These are phyloP conservation scores for Xylariomycetidae sp. DNA, from an alignment of 2,329 filamentous ascomycete genomes.

Conservation along the genomic window DNA sequence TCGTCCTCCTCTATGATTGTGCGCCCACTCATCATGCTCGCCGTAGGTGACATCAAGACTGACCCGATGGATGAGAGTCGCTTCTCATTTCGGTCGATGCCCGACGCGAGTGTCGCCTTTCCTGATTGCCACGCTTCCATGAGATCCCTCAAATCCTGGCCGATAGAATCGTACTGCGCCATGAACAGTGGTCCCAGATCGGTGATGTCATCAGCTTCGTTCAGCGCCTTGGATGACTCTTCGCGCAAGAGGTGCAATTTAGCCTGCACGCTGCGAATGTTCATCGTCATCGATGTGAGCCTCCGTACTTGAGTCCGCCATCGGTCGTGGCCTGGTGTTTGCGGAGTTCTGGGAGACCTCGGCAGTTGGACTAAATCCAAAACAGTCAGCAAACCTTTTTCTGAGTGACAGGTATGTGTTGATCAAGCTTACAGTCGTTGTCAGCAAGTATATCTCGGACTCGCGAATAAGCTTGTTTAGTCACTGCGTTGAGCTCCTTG, in stretches of 20 bases:
- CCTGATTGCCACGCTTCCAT: constrained; percentile 85
- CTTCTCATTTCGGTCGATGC: constrained; percentile 76
- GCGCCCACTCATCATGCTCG: constrained; percentile 64
- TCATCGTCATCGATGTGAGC: constrained; percentile 81
- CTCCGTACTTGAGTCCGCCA: constrained; percentile 85
- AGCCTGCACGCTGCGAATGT: constrained; percentile 86
- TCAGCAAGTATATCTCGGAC: constrained; percentile 69
- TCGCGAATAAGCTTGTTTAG: constrained; percentile 58
- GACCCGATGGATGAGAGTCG: constrained; percentile 59
- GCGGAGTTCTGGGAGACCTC: constrained; percentile 51
- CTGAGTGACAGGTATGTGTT: neutral
- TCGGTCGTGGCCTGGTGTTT: constrained; percentile 74
- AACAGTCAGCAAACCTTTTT: constrained; percentile 6
- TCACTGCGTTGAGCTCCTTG: constrained; percentile 56
- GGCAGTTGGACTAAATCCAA: constrained; percentile 41
- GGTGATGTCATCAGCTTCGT: constrained; percentile 66
- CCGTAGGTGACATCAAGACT: constrained; percentile 49
- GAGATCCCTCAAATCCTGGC: constrained; percentile 74
- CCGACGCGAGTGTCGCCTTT: constrained; percentile 74
- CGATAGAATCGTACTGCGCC: constrained; percentile 91
- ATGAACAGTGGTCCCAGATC: constrained; percentile 77
- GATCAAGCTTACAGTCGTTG: constrained; percentile 76
- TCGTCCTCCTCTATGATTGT: constrained; percentile 55
- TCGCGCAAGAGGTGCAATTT: constrained; percentile 91
- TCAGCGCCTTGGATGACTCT: constrained; percentile 75